Evolutionary conservation across 768 basidiomycete species (phyloP).

Genomic region (Pholiota molesta): DNA sequence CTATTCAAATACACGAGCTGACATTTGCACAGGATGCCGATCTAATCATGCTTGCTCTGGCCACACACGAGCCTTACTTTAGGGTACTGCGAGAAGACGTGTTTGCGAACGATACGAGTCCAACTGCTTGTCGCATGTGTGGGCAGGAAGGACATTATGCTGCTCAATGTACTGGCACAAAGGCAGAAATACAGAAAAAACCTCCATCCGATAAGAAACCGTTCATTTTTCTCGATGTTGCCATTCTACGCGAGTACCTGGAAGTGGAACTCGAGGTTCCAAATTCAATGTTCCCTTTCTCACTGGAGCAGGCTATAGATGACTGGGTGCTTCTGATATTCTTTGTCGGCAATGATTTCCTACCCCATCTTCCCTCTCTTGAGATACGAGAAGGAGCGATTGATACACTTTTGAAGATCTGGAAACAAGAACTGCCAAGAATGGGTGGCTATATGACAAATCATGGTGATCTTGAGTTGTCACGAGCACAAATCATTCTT

Average conservation of each 20-base stretch:
- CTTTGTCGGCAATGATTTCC: conserved; percentile 99
- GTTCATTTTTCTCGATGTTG: conserved; percentile 99
- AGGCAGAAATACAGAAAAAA: conserved; percentile 70
- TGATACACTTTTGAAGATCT: conserved; percentile 94
- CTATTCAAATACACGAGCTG: conserved; percentile 8
- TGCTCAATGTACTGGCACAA: conserved; percentile 87
- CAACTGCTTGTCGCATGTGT: conserved; percentile 86
- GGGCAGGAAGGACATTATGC: conserved; percentile 95
- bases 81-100: conserved; percentile 98
- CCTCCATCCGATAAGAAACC: conserved; percentile 83
- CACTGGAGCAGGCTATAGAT: conserved; percentile 96
- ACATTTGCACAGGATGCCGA: conserved; percentile 82
- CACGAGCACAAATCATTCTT: conserved; percentile 90
- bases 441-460: conserved; percentile 99
- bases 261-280: conserved; percentile 91
- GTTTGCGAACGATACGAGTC: conserved; percentile 80
- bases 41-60: conserved; percentile 97
- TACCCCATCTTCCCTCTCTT: conserved; percentile 96
- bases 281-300: conserved; percentile 81
- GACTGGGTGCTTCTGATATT: conserved; percentile 99
- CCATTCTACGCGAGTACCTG: conserved; percentile 95
- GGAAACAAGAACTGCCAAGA: conserved; percentile 89
- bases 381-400: conserved; percentile 99
- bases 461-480: conserved; percentile 85
- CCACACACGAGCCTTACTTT: conserved; percentile 99